These are phyloP conservation scores for Rutidosis leptorrhynchoides DNA, from an alignment of 129 eudicot genomes.

Conservation along the genomic window DNA sequence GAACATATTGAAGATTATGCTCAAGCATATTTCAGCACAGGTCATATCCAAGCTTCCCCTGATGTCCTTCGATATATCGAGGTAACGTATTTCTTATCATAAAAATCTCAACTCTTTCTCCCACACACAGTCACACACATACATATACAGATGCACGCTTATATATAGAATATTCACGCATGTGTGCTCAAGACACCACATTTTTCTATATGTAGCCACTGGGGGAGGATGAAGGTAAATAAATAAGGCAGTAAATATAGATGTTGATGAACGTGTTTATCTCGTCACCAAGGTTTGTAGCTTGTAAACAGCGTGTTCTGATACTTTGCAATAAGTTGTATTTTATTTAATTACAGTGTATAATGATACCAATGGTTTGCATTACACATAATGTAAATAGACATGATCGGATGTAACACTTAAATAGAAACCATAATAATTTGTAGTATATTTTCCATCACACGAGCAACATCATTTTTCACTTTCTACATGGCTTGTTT, in stretches of 20 bases:
- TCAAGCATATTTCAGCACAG: conserved; percentile 75
- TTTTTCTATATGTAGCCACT: conserved; percentile 25
- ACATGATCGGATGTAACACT: conserved; percentile 23
- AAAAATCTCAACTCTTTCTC: conserved; percentile 3
- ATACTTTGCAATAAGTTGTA: conserved; percentile 18
- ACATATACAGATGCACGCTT: neutral
- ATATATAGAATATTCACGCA: neutral
- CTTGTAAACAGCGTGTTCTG: conserved; percentile 14
- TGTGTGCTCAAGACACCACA: conserved; percentile 15
- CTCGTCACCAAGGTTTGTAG: conserved; percentile 22
- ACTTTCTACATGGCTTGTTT: conserved; percentile 55
- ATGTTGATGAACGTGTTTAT: conserved; percentile 20
- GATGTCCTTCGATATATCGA: conserved; percentile 46
- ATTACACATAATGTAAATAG: conserved; percentile 26
- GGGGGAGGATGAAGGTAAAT: conserved; percentile 25
- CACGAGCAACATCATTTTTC: conserved; percentile 27
- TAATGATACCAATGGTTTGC: conserved; percentile 13
- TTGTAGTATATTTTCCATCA: conserved; percentile 18
- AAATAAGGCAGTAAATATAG: conserved; percentile 29
- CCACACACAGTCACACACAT: neutral
- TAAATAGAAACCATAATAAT: neutral
- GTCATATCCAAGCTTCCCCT: conserved; percentile 61
- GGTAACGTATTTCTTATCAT: conserved; percentile 37
- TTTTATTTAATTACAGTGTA: conserved; percentile 16
- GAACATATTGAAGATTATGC: conserved; percentile 87